Evolutionary conservation across 2,329 filamentous ascomycete species (phyloP).

Genomic region (Phaeomoniella chlamydospora): DNA sequence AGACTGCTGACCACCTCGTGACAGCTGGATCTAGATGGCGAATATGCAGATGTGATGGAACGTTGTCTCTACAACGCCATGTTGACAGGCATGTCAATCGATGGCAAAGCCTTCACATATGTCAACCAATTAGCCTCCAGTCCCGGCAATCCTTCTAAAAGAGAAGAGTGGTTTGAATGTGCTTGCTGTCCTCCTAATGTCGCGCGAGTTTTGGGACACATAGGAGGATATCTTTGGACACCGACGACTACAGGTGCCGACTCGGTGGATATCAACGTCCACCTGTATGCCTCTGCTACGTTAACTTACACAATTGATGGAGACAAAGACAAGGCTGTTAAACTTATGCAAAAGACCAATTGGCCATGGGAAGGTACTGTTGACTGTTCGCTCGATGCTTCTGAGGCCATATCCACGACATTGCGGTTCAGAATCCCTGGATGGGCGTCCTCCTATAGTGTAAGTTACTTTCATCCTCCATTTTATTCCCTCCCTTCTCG

Average conservation of each 20-base stretch:
- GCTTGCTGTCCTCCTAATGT: conserved; percentile 50
- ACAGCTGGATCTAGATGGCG: conserved; percentile 33
- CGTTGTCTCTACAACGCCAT: conserved; percentile 46
- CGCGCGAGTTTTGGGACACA: conserved; percentile 37
- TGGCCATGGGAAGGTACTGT: conserved; percentile 38
- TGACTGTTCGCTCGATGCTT: conserved; percentile 17
- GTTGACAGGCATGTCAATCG: conserved; percentile 40
- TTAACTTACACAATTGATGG: conserved; percentile 22
- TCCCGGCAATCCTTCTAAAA: conserved; percentile 27
- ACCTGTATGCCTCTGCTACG: conserved; percentile 39
- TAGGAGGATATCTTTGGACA: conserved; percentile 44
- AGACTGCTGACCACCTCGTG: not conserved
- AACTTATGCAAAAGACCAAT: conserved; percentile 34
- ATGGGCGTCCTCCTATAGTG: conserved; percentile 28
- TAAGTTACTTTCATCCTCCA: conserved; percentile 12
- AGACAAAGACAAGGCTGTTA: conserved; percentile 24
- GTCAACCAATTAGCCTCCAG: conserved; percentile 39
- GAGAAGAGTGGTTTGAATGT: conserved; percentile 43
- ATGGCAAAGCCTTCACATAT: conserved; percentile 46
- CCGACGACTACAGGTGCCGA: conserved; percentile 14
- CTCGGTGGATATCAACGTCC: conserved; percentile 32
- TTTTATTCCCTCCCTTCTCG: conserved; percentile 4
- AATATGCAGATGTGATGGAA: conserved; percentile 46
- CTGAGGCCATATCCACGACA: conserved; percentile 17
- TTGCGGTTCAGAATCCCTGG: conserved; percentile 38